Percentiles rank a stretch among this genome's conserved stretches.
These are phyloP conservation scores for Betula pendula DNA, from an alignment of 306 rosid genomes.

Conservation along the genomic window DNA sequence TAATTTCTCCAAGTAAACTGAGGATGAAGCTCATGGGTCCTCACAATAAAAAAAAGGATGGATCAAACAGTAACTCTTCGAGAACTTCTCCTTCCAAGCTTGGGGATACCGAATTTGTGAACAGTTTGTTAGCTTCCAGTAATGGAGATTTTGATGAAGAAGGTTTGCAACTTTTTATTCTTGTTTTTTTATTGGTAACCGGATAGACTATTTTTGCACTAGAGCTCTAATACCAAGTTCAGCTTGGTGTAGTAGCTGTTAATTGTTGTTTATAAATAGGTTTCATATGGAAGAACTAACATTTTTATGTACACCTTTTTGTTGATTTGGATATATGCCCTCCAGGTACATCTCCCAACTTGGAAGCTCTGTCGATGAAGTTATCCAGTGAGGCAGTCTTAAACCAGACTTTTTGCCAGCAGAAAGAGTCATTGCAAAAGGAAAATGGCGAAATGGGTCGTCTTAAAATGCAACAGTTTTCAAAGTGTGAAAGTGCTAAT, in stretches of 20 bases:
- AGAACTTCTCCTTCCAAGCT: conserved; percentile 91
- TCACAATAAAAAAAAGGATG: conserved; percentile 69
- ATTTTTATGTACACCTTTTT: neutral
- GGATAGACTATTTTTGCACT: neutral
- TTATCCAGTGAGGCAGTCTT: conserved; percentile 32
- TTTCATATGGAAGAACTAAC: neutral
- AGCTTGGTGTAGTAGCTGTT: neutral
- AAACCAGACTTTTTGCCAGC: conserved; percentile 14
- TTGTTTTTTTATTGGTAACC: neutral
- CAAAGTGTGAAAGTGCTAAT: conserved; percentile 54
- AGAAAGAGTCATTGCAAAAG: conserved; percentile 26
- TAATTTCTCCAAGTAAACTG: conserved; percentile 91
- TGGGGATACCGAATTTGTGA: conserved; percentile 69
- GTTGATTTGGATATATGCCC: conserved; percentile 31
- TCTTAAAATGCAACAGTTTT: conserved; percentile 46
- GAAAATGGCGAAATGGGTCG: conserved; percentile 42
- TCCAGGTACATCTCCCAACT: conserved; percentile 62
- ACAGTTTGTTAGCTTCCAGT: conserved; percentile 57
- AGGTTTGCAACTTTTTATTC: conserved; percentile 46
- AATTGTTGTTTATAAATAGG: neutral
- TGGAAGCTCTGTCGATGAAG: conserved; percentile 49
- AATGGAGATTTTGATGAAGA: conserved; percentile 66
- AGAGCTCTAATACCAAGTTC: neutral
- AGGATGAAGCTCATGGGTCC: conserved; percentile 91
- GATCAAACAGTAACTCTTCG: conserved; percentile 85